Conservation (phyloP, 148 eudicot species). For the Rhododendron griersonianum region DNA sequence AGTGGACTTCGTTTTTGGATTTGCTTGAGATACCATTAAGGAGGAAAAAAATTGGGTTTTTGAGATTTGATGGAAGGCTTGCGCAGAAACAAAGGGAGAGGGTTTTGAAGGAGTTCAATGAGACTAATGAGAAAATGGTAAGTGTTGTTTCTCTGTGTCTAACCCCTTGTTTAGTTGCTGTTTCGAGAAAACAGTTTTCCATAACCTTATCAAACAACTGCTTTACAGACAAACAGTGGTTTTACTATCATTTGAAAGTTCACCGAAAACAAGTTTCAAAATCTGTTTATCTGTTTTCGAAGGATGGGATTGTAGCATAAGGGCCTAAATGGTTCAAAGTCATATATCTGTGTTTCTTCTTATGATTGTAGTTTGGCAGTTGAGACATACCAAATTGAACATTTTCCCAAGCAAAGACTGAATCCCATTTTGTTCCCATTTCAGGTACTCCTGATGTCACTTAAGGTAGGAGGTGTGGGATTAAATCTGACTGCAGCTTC, state of each 20-base stretch:
- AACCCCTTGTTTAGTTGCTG: not conserved
- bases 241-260: not conserved
- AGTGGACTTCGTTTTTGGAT: constrained; percentile 73
- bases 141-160: not conserved
- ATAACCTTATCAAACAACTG: not conserved
- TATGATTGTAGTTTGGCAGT: not conserved
- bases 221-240: not conserved
- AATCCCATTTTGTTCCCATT: not conserved
- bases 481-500: constrained; percentile 28
- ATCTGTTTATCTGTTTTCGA: not conserved
- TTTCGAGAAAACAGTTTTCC: not conserved
- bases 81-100: constrained; percentile 44
- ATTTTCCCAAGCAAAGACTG: not conserved
- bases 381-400: not conserved
- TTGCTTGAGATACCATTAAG: constrained; percentile 59
- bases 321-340: not conserved
- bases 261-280: not conserved
- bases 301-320: not conserved
- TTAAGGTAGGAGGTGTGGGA: constrained; percentile 73
- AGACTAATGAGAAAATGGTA: constrained; percentile 47
- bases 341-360: not conserved
- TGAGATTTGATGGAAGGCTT: constrained; percentile 62
- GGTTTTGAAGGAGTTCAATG: constrained; percentile 59
- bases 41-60: constrained; percentile 35
- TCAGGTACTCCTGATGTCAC: constrained; percentile 64